phyloP scores from a whole-genome alignment of 2,329 filamentous ascomycete species.

The Fusarium sacchari region DNA sequence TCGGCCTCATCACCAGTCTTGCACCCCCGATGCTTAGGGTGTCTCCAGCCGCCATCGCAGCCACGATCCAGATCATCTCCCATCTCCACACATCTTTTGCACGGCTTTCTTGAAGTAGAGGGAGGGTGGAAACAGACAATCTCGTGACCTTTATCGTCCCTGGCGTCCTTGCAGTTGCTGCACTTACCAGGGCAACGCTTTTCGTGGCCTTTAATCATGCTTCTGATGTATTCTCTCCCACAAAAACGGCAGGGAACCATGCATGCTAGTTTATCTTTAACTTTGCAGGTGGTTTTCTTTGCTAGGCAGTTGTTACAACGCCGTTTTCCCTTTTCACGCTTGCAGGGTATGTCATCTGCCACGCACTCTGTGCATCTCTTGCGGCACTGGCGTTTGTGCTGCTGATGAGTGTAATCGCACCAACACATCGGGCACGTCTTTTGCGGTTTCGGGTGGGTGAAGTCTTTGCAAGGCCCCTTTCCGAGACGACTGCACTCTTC shows the following conservation, averaged over 20 bases:
- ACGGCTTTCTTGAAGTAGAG: neutral
- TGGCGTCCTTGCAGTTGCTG: neutral
- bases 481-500: neutral
- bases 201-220: neutral
- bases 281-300: neutral
- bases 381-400: too few species aligned
- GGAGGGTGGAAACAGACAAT: neutral
- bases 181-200: neutral
- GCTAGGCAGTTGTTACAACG: neutral
- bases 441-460: neutral
- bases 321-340: neutral
- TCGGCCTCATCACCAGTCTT: neutral
- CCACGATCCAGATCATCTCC: neutral
- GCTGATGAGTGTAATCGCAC: too few species aligned
- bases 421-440: too few species aligned
- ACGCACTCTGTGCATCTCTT: neutral
- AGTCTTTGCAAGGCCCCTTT: neutral
- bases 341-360: neutral
- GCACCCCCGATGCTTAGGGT: neutral
- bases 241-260: neutral
- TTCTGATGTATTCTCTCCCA: neutral
- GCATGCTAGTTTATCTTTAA: neutral
- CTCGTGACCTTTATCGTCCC: neutral
- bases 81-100: neutral
- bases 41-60: neutral